phyloP scores from a whole-genome alignment of 805 yeast species.

The Hanseniaspora meyeri region DNA sequence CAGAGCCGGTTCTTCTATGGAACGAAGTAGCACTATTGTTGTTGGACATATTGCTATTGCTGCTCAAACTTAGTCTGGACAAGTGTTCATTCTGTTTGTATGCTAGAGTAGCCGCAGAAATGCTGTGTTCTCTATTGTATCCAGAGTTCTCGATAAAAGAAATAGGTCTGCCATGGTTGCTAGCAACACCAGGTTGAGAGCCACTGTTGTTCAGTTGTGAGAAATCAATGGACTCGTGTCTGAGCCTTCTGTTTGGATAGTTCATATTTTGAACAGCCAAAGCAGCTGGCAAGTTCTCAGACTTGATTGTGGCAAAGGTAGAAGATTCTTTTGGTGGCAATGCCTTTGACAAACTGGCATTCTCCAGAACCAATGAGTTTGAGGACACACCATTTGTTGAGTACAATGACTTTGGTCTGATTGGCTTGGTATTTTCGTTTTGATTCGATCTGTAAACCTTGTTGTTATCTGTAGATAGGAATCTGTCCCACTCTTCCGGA shows the following conservation, averaged over 20 bases:
- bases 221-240: slow-evolving; percentile 16
- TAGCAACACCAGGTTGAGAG: neutral
- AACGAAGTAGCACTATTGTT: neutral
- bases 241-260: neutral
- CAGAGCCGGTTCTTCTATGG: slow-evolving; percentile 32
- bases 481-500: slow-evolving; percentile 80
- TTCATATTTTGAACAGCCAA: slow-evolving; percentile 13
- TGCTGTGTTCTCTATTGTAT: neutral
- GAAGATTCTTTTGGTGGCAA: slow-evolving; percentile 61
- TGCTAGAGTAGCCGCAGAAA: neutral
- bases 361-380: slow-evolving; percentile 26
- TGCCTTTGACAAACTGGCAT: slow-evolving; percentile 35
- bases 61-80: neutral
- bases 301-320: slow-evolving; percentile 41
- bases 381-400: slow-evolving; percentile 34
- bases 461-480: slow-evolving; percentile 22
- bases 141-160: slow-evolving; percentile 3
- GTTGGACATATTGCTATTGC: neutral
- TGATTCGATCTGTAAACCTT: slow-evolving; percentile 25
- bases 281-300: slow-evolving; percentile 11
- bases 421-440: slow-evolving; percentile 15
- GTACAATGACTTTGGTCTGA: slow-evolving; percentile 26
- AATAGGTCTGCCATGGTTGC: neutral
- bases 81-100: neutral
- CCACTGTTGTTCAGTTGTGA: slow-evolving; percentile 21